A percentile compares a stretch with the other conserved stretches of the same genome.
Conservation (phyloP, 495 filamentous ascomycete genomes). For the Hypomontagnella monticulosa region DNA sequence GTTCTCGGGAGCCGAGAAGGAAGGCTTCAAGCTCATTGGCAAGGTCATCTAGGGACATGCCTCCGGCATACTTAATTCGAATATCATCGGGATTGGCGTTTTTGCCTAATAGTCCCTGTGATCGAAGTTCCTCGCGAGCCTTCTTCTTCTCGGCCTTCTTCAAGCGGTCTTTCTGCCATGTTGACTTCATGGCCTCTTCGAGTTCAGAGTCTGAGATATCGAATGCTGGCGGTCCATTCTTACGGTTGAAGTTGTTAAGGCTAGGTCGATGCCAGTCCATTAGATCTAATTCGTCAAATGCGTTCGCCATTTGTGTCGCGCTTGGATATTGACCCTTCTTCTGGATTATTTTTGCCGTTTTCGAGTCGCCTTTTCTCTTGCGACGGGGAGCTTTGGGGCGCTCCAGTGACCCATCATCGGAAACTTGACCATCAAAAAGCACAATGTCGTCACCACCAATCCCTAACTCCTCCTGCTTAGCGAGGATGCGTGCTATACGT, state of each 20-base stretch:
- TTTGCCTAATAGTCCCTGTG: conserved; percentile 79
- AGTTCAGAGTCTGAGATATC: conserved; percentile 80
- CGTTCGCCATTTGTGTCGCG: conserved; percentile 72
- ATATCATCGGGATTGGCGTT: conserved; percentile 70
- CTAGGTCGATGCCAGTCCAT: conserved; percentile 80
- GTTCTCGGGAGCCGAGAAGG: conserved; percentile 68
- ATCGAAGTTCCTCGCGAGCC: conserved; percentile 79
- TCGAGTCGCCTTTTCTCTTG: conserved; percentile 40
- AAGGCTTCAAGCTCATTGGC: conserved; percentile 77
- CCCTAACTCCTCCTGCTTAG: conserved; percentile 74
- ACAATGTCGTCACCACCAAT: conserved; percentile 66
- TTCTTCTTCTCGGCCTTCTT: conserved; percentile 84
- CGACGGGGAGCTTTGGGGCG: conserved; percentile 24
- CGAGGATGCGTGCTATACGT: conserved; percentile 66
- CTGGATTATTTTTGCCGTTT: conserved; percentile 35
- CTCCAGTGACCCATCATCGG: conserved; percentile 28
- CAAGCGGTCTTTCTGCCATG: conserved; percentile 80
- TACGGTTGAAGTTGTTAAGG: conserved; percentile 37
- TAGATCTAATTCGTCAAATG: conserved; percentile 81
- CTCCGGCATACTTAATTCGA: conserved; percentile 74
- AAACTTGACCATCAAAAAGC: conserved; percentile 56
- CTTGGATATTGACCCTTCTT: conserved; percentile 61
- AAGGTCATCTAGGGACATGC: conserved; percentile 76
- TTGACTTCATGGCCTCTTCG: conserved; percentile 64
- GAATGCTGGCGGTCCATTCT: conserved; percentile 57